Percentiles rank a stretch among this genome's conserved stretches.
Conservation (phyloP, 1,284 basidiomycete species). For the Pholiota adiposa region DNA sequence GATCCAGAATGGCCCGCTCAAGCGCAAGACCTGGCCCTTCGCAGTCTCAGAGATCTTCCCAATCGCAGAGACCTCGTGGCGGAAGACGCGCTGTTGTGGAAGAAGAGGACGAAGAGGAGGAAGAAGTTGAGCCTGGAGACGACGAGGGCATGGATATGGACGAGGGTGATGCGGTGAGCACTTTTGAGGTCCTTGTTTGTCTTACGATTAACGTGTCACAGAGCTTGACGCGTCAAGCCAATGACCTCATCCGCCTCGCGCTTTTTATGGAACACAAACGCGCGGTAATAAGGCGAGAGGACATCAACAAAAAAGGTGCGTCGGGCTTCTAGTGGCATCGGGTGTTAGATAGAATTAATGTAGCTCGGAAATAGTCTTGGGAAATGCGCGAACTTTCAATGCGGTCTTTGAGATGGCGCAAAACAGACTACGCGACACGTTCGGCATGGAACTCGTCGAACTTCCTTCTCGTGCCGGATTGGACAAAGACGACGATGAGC, state of each 20-base stretch:
- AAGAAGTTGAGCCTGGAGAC: conserved; percentile 30
- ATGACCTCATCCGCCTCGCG: conserved; percentile 72
- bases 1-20: conserved; percentile 21
- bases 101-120: conserved; percentile 29
- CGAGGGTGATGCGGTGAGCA: conserved; percentile 30
- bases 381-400: conserved; percentile 58
- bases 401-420: conserved; percentile 63
- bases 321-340: conserved; percentile 12
- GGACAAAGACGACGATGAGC: conserved; percentile 50
- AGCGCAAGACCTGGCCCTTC: conserved; percentile 28
- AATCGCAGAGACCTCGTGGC: conserved; percentile 22
- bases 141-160: conserved; percentile 37
- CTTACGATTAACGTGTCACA: conserved; percentile 28
- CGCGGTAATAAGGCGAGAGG: conserved; percentile 65
- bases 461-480: conserved; percentile 65
- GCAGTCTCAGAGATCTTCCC: conserved; percentile 25
- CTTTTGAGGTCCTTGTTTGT: background rate
- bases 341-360: background rate
- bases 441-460: conserved; percentile 79
- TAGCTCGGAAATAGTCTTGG: conserved; percentile 52
- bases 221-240: conserved; percentile 62
- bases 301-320: conserved; percentile 79
- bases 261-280: conserved; percentile 73
- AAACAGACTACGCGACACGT: conserved; percentile 55
- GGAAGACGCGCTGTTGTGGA: conserved; percentile 18